Evolutionary conservation across 148 eudicot species (phyloP), one percentile per base, ranked within the genome.

Genomic region (Oxyria digyna): DNA sequence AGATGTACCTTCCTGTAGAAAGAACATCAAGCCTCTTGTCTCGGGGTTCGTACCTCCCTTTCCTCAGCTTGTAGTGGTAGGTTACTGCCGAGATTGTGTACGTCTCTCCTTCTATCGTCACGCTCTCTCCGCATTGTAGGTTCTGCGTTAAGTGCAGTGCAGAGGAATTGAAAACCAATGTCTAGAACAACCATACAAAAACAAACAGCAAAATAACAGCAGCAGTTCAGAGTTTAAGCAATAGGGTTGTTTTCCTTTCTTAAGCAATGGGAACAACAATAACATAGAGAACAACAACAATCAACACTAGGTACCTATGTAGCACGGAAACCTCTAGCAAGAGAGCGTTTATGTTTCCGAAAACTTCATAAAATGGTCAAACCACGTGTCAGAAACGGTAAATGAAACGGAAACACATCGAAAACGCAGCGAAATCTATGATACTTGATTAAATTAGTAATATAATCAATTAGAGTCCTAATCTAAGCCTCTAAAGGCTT

Each of bases 11-110:
- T 62, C 92, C 97, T 23, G 95, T 83, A 17, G 96, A 87, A 17
- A 88, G 78, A 48, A 93, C 98, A 82, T 93, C 89, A 26, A 93
- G 96, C 81, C 92, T 78, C 78, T 87, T 86, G 82, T 93, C 98
- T 24, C 90, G 83, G 18, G 95, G 89, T 75, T 93, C 97, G 45
- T 93, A 93, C 72, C 84, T 90, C 27, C 98, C 98, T 75, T 90
- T 93, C 65, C 92, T 78, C 8, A 93, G 88, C 80, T 85, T 90
- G 78, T 93, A 93, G 4, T 96, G 87, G 54, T 85, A 92, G 33
- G 96, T 93, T 33, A 93, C 95, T 52, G 97, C 80, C 57, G 96
- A 93, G 64, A 93, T 82, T 20, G 86, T 93, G 77, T 89, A 93
- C 52, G 88, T 75, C 68, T 85, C 87, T 55, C 96, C 98, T 83